phyloP scores from a whole-genome alignment of 108 stramenopile genomes.

The Nannochloropsis gaditana region DNA sequence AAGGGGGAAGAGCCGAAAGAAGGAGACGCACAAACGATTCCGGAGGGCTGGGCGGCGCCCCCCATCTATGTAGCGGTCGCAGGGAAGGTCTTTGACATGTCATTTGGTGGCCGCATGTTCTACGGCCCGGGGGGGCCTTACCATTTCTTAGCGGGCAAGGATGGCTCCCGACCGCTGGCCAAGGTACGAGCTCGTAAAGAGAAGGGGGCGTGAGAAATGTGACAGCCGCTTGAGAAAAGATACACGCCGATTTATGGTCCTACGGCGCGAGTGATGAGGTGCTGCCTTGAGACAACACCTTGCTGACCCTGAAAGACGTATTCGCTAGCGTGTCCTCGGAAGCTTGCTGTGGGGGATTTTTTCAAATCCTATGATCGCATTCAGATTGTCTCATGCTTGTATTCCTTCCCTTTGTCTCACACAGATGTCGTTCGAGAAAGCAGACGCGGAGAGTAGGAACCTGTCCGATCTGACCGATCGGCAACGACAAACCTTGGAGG shows the following conservation, averaged over 20 bases:
- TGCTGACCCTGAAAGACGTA: too few species aligned
- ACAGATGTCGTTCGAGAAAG: slow-evolving; percentile 87
- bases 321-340: too few species aligned
- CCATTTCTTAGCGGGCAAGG: slow-evolving; percentile 84
- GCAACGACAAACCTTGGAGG: slow-evolving; percentile 70
- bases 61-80: slow-evolving; percentile 62
- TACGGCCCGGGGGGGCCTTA: slow-evolving; percentile 78
- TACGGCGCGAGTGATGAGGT: too few species aligned
- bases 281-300: too few species aligned
- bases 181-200: slow-evolving; percentile 36
- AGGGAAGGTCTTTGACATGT: slow-evolving; percentile 81
- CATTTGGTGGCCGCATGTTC: slow-evolving; percentile 81
- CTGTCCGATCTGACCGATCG: slow-evolving; percentile 71
- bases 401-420: background rate
- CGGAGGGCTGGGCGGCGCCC: slow-evolving; percentile 32
- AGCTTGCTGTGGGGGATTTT: too few species aligned
- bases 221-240: too few species aligned
- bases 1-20: slow-evolving; percentile 21
- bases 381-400: background rate
- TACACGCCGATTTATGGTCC: too few species aligned
- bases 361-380: background rate
- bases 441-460: slow-evolving; percentile 65
- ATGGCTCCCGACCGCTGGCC: slow-evolving; percentile 84
- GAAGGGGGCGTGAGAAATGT: background rate
- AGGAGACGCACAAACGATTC: background rate